These are phyloP conservation scores for Aspergillus niger DNA, from an alignment of 2,329 filamentous ascomycete genomes.

Conservation along the genomic window DNA sequence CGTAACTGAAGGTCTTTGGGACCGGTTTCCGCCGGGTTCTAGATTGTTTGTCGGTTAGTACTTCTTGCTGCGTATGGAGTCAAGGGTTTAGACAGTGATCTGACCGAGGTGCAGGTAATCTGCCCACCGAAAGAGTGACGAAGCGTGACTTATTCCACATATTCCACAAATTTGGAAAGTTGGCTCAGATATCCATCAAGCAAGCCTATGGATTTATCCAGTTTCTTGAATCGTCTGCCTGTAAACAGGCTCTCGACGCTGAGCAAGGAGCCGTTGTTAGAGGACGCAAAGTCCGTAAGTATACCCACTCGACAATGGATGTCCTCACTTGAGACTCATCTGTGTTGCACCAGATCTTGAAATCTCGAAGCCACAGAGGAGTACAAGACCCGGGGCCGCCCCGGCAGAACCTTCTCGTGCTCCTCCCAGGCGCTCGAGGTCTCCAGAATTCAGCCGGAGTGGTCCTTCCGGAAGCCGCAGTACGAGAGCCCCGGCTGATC, in stretches of 20 bases:
- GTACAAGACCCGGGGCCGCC: constrained; percentile 59
- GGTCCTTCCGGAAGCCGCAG: constrained; percentile 34
- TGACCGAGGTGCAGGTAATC: constrained; percentile 65
- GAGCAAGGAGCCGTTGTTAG: constrained; percentile 81
- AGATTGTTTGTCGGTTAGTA: constrained; percentile 53
- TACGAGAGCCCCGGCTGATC: constrained; percentile 38
- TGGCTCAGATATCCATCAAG: constrained; percentile 95
- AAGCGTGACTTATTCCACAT: constrained; percentile 92
- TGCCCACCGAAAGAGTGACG: constrained; percentile 88
- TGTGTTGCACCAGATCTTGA: constrained; percentile 28
- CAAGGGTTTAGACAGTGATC: background rate
- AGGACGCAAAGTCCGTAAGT: constrained; percentile 90
- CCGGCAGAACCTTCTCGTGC: constrained; percentile 40
- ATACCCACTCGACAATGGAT: constrained; percentile 16
- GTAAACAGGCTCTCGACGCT: constrained; percentile 69
- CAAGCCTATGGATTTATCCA: constrained; percentile 97
- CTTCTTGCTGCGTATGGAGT: background rate
- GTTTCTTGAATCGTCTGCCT: constrained; percentile 76
- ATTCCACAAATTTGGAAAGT: constrained; percentile 79
- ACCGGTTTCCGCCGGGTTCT: constrained; percentile 52
- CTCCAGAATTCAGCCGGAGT: constrained; percentile 61
- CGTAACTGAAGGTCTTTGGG: constrained; percentile 55
- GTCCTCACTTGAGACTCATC: constrained; percentile 7
- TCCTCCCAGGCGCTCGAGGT: constrained; percentile 59
- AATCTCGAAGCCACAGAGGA: constrained; percentile 83